phyloP scores from a whole-genome alignment of 179 eudicot species.

The Silene noctiflora region DNA sequence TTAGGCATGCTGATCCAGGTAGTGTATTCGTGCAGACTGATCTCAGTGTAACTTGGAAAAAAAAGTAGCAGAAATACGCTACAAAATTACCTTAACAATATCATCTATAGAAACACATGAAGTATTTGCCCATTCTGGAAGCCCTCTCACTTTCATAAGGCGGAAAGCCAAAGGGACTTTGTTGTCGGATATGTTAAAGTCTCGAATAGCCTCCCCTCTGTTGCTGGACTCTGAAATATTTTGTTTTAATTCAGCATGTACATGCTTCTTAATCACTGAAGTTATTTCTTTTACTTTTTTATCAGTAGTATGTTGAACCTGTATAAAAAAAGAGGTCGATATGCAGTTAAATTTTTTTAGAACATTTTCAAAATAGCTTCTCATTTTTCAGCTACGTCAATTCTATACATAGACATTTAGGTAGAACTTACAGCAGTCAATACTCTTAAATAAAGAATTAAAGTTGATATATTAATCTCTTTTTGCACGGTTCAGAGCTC shows the following conservation, averaged over 20 bases:
- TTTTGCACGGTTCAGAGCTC: neutral
- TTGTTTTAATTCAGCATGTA: slow-evolving; percentile 22
- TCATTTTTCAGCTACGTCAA: neutral
- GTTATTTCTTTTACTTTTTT: slow-evolving; percentile 29
- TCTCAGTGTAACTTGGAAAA: neutral
- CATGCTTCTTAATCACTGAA: slow-evolving; percentile 18
- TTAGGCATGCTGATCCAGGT: neutral
- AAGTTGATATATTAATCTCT: neutral
- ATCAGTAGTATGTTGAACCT: slow-evolving; percentile 30
- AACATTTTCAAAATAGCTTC: neutral
- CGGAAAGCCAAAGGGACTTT: slow-evolving; percentile 60
- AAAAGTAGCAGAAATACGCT: slow-evolving; percentile 5
- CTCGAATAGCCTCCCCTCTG: slow-evolving; percentile 50
- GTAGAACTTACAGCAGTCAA: neutral
- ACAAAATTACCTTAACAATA: slow-evolving; percentile 61
- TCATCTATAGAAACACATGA: slow-evolving; percentile 70
- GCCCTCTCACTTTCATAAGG: slow-evolving; percentile 69
- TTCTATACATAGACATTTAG: neutral
- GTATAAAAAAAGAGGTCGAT: slow-evolving; percentile 14
- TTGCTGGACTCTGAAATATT: slow-evolving; percentile 18
- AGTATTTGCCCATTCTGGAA: slow-evolving; percentile 83
- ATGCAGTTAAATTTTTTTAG: too few species aligned
- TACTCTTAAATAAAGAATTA: neutral
- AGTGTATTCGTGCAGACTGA: neutral
- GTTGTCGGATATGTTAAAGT: slow-evolving; percentile 45